phyloP scores from a whole-genome alignment of 2,329 filamentous ascomycete genomes.

The Calonectria montana region DNA sequence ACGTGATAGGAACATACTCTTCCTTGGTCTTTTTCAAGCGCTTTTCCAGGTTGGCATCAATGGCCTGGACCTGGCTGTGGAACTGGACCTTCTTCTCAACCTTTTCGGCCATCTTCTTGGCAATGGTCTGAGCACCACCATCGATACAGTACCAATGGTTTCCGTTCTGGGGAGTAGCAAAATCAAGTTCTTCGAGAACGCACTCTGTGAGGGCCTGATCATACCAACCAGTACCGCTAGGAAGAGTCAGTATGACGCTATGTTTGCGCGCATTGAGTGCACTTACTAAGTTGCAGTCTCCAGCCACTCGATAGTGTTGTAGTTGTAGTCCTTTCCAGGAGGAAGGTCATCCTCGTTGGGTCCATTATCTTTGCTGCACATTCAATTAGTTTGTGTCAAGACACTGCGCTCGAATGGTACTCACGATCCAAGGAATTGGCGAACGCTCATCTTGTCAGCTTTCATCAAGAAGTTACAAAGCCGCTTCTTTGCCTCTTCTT shows the following conservation, averaged over 20 bases:
- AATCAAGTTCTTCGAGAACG: slow-evolving; percentile 36
- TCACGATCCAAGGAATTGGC: slow-evolving; percentile 36
- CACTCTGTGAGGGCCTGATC: slow-evolving; percentile 33
- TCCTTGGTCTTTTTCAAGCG: not conserved
- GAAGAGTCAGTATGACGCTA: not conserved
- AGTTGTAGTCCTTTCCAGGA: slow-evolving; percentile 18
- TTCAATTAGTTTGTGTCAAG: not conserved
- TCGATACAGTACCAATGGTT: slow-evolving; percentile 35
- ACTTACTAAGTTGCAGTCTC: slow-evolving; percentile 35
- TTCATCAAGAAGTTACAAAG: slow-evolving; percentile 28
- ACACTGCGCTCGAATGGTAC: not conserved
- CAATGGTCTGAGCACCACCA: slow-evolving; percentile 28
- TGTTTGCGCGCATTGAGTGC: accelerated
- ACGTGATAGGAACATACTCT: not conserved
- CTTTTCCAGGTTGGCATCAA: slow-evolving; percentile 18
- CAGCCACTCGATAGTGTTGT: slow-evolving; percentile 38
- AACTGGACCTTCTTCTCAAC: slow-evolving; percentile 15
- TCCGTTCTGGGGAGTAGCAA: not conserved
- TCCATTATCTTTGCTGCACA: not conserved
- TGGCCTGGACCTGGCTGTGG: slow-evolving; percentile 27
- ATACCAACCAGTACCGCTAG: slow-evolving; percentile 36
- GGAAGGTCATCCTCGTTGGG: not conserved
- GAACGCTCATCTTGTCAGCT: slow-evolving; percentile 29
- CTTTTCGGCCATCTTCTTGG: slow-evolving; percentile 23
- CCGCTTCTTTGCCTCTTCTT: not conserved